Evolutionary conservation across 2,329 filamentous ascomycete species (phyloP).

Genomic region (Penicillium sp.): DNA sequence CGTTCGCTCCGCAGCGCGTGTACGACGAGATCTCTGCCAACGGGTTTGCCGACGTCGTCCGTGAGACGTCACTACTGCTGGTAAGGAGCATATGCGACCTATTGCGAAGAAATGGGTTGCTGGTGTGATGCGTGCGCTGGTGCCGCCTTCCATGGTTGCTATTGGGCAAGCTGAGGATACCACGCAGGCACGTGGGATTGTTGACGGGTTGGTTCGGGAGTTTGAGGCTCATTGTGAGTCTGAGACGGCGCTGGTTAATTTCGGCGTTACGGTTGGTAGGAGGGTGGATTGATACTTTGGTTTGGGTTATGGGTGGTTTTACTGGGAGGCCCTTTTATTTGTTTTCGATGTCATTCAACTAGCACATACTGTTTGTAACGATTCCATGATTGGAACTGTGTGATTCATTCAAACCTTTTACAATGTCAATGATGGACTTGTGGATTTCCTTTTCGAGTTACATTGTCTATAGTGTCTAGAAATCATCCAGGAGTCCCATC

Average conservation of each 20-base stretch:
- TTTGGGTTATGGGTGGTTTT: neutral
- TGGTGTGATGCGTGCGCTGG: slow-evolving; percentile 10
- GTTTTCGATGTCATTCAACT: neutral
- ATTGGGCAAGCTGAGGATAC: slow-evolving; percentile 6
- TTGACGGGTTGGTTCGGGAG: slow-evolving; percentile 12
- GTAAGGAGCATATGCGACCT: slow-evolving; percentile 10
- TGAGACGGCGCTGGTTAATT: slow-evolving; percentile 16
- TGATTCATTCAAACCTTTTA: neutral
- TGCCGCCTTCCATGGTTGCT: slow-evolving; percentile 14
- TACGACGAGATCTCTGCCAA: slow-evolving; percentile 5
- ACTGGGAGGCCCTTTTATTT: neutral
- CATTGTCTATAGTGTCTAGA: neutral
- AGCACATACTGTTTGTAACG: neutral
- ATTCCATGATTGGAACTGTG: neutral
- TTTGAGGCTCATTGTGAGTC: slow-evolving; percentile 14
- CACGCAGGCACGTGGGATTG: slow-evolving; percentile 2
- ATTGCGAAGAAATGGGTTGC: slow-evolving; percentile 16
- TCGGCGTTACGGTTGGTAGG: slow-evolving; percentile 17
- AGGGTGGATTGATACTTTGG: slow-evolving; percentile 1
- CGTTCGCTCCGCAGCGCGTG: slow-evolving; percentile 10
- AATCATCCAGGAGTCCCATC: neutral
- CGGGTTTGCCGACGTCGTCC: slow-evolving; percentile 9
- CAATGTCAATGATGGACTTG: no score
- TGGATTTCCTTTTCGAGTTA: no score
- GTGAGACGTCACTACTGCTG: slow-evolving; percentile 9